These are phyloP conservation scores for Paecilomyces sp. DNA, from an alignment of 2,329 filamentous ascomycete species.

Conservation along the genomic window DNA sequence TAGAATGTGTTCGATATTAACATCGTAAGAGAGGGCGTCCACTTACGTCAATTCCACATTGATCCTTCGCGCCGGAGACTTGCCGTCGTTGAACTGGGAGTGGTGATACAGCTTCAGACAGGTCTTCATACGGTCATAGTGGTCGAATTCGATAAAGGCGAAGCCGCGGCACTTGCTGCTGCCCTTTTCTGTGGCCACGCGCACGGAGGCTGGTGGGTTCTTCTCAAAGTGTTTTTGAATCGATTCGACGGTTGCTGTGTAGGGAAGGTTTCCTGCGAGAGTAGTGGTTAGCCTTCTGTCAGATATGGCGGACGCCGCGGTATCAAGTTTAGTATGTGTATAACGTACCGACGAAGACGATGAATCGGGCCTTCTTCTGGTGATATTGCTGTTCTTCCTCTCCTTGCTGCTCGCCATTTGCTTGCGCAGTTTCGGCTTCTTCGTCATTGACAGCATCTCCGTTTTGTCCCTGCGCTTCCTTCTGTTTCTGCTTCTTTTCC, in stretches of 20 bases:
- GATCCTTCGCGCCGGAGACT: conserved; percentile 60
- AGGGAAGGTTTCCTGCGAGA: conserved; percentile 73
- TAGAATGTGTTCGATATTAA: conserved; percentile 8
- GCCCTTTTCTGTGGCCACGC: conserved; percentile 63
- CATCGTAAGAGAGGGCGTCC: conserved; percentile 1
- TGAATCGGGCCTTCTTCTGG: conserved; percentile 53
- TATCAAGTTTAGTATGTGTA: background rate
- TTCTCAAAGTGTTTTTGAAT: conserved; percentile 71
- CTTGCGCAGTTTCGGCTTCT: conserved; percentile 9
- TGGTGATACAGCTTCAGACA: conserved; percentile 89
- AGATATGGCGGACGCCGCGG: background rate
- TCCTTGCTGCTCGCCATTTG: conserved; percentile 7
- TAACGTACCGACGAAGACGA: conserved; percentile 65
- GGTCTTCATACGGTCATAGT: conserved; percentile 84
- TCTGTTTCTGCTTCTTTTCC: conserved; percentile 23
- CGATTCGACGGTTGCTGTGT: conserved; percentile 63
- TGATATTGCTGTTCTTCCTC: conserved; percentile 6
- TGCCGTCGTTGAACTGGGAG: conserved; percentile 59
- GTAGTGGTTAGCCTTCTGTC: conserved; percentile 9
- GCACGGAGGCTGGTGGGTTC: conserved; percentile 62
- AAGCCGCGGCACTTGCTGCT: conserved; percentile 63
- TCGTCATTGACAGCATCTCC: conserved; percentile 8
- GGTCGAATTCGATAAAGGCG: conserved; percentile 83
- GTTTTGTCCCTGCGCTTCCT: conserved; percentile 19
- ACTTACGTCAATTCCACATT: conserved; percentile 86